A percentile compares a stretch with the other conserved stretches of the same genome.
Conservation (phyloP, 164 flowering plant genomes). For the Saururus chinensis region DNA sequence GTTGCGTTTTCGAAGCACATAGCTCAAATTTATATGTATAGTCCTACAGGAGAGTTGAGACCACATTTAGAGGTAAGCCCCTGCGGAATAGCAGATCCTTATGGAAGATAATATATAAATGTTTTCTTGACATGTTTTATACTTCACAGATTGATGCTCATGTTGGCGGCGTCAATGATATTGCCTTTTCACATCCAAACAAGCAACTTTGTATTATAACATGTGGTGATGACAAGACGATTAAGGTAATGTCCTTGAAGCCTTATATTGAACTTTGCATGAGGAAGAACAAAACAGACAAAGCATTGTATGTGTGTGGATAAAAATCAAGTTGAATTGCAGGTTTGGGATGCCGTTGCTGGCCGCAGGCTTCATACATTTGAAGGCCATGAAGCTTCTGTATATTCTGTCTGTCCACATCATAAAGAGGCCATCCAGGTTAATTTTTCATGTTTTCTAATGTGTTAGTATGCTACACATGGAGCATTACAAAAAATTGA, state of each 20-base stretch:
- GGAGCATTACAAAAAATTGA: neutral
- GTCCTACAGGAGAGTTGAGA: slow-evolving; percentile 38
- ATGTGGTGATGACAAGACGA: slow-evolving; percentile 63
- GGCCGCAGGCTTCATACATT: slow-evolving; percentile 43
- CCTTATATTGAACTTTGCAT: neutral
- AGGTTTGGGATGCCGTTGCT: slow-evolving; percentile 56
- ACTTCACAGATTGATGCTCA: slow-evolving; percentile 59
- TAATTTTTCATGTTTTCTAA: neutral
- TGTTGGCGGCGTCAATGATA: slow-evolving; percentile 63
- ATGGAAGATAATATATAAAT: neutral
- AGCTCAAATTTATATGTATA: slow-evolving; percentile 43
- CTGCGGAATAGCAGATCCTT: neutral
- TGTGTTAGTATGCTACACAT: no score
- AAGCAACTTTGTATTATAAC: slow-evolving; percentile 52
- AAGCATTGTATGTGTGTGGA: no score
- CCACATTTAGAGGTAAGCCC: slow-evolving; percentile 41
- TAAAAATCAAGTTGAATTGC: neutral
- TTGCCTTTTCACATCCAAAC: slow-evolving; percentile 62
- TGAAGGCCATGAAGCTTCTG: slow-evolving; percentile 76
- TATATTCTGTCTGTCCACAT: slow-evolving; percentile 69
- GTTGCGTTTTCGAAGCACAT: slow-evolving; percentile 62
- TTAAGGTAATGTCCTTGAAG: slow-evolving; percentile 31
- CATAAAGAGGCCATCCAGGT: slow-evolving; percentile 64
- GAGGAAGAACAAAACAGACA: neutral
- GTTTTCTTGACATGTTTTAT: neutral